A percentile compares a stretch with the other conserved stretches of the same genome.
These are phyloP conservation scores for Thelonectria blattea DNA, from an alignment of 2,329 filamentous ascomycete species.

Conservation along the genomic window DNA sequence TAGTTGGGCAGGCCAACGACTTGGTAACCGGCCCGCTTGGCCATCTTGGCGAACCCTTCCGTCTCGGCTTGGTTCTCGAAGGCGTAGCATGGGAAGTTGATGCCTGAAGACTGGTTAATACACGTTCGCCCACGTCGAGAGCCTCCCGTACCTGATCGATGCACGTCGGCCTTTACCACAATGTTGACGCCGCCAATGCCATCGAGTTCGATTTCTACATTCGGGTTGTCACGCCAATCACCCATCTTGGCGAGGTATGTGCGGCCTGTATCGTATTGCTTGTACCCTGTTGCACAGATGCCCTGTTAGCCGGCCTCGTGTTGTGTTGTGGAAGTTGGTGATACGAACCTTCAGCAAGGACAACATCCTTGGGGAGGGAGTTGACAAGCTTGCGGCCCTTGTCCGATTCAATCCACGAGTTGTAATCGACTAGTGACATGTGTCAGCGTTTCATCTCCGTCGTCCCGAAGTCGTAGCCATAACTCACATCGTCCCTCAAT, in stretches of 20 bases:
- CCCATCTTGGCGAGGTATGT: constrained; percentile 91
- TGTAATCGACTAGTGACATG: constrained; percentile 80
- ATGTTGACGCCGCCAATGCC: constrained; percentile 98
- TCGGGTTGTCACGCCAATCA: constrained; percentile 89
- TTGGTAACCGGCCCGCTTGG: constrained; percentile 90
- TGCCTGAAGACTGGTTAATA: constrained; percentile 62
- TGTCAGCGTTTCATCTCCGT: constrained; percentile 22
- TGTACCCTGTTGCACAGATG: constrained; percentile 71
- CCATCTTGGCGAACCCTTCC: constrained; percentile 98
- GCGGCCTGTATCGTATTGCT: constrained; percentile 88
- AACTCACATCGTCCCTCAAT: constrained; percentile 92
- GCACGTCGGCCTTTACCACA: constrained; percentile 95
- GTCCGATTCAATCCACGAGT: constrained; percentile 96
- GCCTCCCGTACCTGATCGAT: constrained; percentile 76
- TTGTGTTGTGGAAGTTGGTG: not conserved
- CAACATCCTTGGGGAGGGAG: constrained; percentile 76
- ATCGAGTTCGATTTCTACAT: constrained; percentile 90
- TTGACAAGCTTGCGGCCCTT: constrained; percentile 78
- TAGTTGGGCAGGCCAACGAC: constrained; percentile 96
- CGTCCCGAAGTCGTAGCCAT: not conserved
- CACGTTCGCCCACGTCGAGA: not conserved
- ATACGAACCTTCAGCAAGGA: constrained; percentile 83
- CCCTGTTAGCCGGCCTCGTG: constrained; percentile 16
- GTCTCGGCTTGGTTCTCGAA: constrained; percentile 99
- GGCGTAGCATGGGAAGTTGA: constrained; percentile 96